Base-by-base conservation (phyloP, 176 grass and related monocot genomes). In the Saccharum officinarum region DNA sequence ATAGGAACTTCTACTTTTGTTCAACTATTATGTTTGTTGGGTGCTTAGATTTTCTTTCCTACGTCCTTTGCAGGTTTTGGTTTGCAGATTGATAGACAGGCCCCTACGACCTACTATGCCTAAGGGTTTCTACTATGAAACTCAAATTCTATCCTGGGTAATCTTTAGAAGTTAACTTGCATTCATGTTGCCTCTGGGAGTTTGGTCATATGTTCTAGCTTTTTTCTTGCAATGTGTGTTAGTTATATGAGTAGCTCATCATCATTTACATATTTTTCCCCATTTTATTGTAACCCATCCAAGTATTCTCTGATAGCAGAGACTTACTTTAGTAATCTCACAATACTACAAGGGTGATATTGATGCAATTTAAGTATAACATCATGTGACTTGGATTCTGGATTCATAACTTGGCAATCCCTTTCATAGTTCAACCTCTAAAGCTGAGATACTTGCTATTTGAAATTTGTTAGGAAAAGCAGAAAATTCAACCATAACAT, bases 91-190 rank as follows among this genome's bases (percentile, higher is more conserved):
- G 85, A 95, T 98, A 78, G 96, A 98, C 55, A 91, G 96, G 87
- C 96, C 96, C 25, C 87, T 98, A 61, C 91, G 96, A 49, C 96
- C 96, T 71, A 98, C 96, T 73, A 98, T 98, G 96, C 96, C 96
- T 60, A 95, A 98, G 86, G 96, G 96, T 17, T 98, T 98, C 78
- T 98, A 95, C 71, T 85, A 95, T 8, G 96, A 98, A 86, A 98
- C 91, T 76, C 96, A 98, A 67, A 89, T 98, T 91, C 81, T 98
- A 76, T 98, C 96, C 83, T 98, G 96, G 96, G 96, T 90, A 93
- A 81, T 82, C 50, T 40, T 59, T 88, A 71, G 73, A 62, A 44
- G 34, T 80, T 75, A 82, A 65, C 67, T 64, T 86, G 71, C 37
- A 47, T 78, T 80, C 22, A 25, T 39, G 2, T 84, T 50, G 28